These are phyloP conservation scores for Leptographium lundbergii DNA, from an alignment of 2,329 filamentous ascomycete genomes.

Conservation along the genomic window DNA sequence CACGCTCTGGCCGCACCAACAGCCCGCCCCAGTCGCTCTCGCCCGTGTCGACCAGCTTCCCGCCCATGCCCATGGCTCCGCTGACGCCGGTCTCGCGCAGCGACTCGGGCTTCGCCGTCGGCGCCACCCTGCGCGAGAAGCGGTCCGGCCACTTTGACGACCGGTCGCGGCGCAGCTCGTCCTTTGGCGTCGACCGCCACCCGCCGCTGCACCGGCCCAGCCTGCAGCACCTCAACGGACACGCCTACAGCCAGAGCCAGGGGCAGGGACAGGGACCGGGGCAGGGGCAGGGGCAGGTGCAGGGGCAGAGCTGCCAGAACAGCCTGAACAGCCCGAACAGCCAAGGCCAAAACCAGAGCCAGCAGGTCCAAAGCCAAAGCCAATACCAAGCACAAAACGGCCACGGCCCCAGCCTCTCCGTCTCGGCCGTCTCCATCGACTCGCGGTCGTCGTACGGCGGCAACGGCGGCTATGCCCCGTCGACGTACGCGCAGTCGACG, in stretches of 20 bases:
- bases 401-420: slow-evolving; percentile 42
- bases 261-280: background rate
- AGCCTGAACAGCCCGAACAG: too few relatives aligned
- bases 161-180: slow-evolving; percentile 77
- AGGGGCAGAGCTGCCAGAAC: too few relatives aligned
- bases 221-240: slow-evolving; percentile 53
- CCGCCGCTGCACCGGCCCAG: slow-evolving; percentile 56
- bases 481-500: slow-evolving; percentile 76
- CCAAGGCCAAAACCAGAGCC: too few relatives aligned
- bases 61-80: slow-evolving; percentile 61
- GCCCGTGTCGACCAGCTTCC: slow-evolving; percentile 66
- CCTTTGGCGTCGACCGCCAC: slow-evolving; percentile 67
- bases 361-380: too few relatives aligned
- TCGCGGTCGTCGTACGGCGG: slow-evolving; percentile 50
- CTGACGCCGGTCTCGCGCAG: slow-evolving; percentile 75
- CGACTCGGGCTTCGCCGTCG: slow-evolving; percentile 81
- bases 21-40: slow-evolving; percentile 57
- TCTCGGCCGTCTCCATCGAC: slow-evolving; percentile 46
- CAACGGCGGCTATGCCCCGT: slow-evolving; percentile 57
- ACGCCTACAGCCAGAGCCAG: background rate
- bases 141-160: slow-evolving; percentile 85
- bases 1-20: slow-evolving; percentile 37
- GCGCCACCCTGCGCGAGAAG: slow-evolving; percentile 82
- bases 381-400: background rate
- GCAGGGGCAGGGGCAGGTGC: slow-evolving; percentile 24